phyloP scores from a whole-genome alignment of 1,139 yeast species.

The Williopsis jadinii region DNA sequence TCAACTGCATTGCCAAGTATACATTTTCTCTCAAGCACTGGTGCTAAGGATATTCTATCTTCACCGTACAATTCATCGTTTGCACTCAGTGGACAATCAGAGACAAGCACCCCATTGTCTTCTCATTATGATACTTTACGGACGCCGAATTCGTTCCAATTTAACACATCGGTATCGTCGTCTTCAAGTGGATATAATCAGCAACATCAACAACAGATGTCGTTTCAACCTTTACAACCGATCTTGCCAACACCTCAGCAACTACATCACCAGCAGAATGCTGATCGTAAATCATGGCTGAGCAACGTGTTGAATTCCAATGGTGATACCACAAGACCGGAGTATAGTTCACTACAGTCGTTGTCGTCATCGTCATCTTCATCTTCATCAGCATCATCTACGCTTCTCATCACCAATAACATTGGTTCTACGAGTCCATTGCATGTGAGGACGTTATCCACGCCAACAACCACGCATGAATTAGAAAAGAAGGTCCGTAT shows the following conservation, averaged over 20 bases:
- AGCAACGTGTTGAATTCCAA: constrained; percentile 13
- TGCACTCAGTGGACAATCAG: constrained; percentile 4
- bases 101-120: constrained; percentile 10
- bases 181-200: too few relatives aligned
- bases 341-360: too few relatives aligned
- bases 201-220: too few relatives aligned
- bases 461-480: background rate
- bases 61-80: constrained; percentile 19
- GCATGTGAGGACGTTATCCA: too few relatives aligned
- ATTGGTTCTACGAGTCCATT: too few relatives aligned
- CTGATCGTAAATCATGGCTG: constrained; percentile 14
- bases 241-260: background rate
- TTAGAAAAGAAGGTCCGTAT: constrained; percentile 14
- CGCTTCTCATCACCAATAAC: too few relatives aligned
- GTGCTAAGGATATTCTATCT: constrained; percentile 8
- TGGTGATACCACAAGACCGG: constrained; percentile 1
- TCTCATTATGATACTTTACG: constrained; percentile 5
- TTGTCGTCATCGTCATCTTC: too few relatives aligned
- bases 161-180: background rate
- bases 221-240: too few relatives aligned
- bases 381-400: too few relatives aligned
- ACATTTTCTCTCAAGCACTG: constrained; percentile 8
- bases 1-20: constrained; percentile 9
- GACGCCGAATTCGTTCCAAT: constrained; percentile 7
- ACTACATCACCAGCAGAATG: background rate